These are phyloP conservation scores for Cystobasidium pallidum DNA, from an alignment of 1,284 basidiomycete genomes.

Conservation along the genomic window DNA sequence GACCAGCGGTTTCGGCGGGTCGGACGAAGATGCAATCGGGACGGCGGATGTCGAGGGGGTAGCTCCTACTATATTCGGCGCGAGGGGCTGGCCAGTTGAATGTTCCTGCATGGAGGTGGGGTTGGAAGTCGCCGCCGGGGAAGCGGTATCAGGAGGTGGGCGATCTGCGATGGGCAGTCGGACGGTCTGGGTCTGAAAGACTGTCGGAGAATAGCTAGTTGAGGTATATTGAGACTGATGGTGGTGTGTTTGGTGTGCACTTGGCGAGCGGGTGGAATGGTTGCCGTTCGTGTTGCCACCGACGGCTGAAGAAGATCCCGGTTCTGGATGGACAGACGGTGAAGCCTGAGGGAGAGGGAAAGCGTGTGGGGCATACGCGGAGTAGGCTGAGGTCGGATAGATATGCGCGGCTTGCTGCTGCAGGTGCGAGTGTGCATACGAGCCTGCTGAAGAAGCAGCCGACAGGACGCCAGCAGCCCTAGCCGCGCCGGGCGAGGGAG, in stretches of 20 bases:
- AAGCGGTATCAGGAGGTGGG: not conserved
- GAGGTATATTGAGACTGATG: not conserved
- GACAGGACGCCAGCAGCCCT: conserved; percentile 23
- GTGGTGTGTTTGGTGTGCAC: not conserved
- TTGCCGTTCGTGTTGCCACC: not conserved
- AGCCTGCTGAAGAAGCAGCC: conserved; percentile 3
- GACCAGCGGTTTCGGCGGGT: not conserved
- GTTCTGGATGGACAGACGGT: not conserved
- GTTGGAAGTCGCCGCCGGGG: not conserved
- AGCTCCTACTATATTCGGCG: not conserved
- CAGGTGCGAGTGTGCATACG: not conserved
- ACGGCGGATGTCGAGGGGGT: not conserved
- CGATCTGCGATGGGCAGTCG: not conserved
- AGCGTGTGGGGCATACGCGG: too few species aligned
- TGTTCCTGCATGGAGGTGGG: not conserved
- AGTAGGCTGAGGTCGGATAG: too few species aligned
- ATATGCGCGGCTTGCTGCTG: not conserved
- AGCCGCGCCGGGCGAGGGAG: conserved; percentile 15
- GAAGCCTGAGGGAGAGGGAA: not conserved
- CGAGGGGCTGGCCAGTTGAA: not conserved
- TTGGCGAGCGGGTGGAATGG: too few species aligned
- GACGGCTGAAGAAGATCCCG: not conserved
- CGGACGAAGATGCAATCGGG: not conserved
- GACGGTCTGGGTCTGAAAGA: not conserved
- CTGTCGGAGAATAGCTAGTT: not conserved